Percentiles rank a stretch among this genome's conserved stretches.
phyloP scores from a whole-genome alignment of 2,329 filamentous ascomycete genomes.

The Aschersonia sp. region DNA sequence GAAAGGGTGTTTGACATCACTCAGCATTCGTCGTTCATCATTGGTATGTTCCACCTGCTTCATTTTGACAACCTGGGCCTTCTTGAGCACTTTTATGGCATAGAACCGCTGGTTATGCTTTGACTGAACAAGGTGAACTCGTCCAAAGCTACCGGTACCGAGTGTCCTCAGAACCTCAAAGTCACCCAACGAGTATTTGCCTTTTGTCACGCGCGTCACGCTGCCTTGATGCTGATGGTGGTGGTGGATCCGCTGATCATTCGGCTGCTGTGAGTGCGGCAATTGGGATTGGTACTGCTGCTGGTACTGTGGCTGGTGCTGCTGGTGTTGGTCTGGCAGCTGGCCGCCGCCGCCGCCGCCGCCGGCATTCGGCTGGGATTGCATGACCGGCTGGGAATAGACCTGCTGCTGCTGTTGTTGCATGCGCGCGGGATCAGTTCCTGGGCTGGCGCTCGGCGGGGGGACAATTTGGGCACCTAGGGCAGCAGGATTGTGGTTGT shows the following conservation, averaged over 20 bases:
- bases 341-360: neutral
- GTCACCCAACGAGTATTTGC: conserved; percentile 88
- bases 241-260: conserved; percentile 11
- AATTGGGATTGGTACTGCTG: conserved; percentile 16
- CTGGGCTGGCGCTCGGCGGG: conserved; percentile 20
- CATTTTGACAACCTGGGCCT: conserved; percentile 98
- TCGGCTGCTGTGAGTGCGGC: conserved; percentile 8
- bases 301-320: conserved; percentile 11
- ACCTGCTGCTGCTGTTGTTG: conserved; percentile 22
- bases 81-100: conserved; percentile 96
- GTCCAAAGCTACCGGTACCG: conserved; percentile 90
- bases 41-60: conserved; percentile 99
- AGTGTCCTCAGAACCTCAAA: conserved; percentile 84
- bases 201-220: conserved; percentile 62
- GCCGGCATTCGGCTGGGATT: conserved; percentile 7
- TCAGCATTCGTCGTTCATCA: conserved; percentile 89
- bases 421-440: conserved; percentile 18
- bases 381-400: conserved; percentile 14
- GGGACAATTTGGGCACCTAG: conserved; percentile 11
- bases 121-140: conserved; percentile 92
- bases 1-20: conserved; percentile 94
- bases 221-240: conserved; percentile 18
- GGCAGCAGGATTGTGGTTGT: conserved; percentile 10
- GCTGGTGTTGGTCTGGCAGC: conserved; percentile 13
- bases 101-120: conserved; percentile 98